Evolutionary conservation across 2,329 filamentous ascomycete genomes (phyloP), one percentile per base, ranked within the genome.

Genomic region (Aureobasidium sp.): DNA sequence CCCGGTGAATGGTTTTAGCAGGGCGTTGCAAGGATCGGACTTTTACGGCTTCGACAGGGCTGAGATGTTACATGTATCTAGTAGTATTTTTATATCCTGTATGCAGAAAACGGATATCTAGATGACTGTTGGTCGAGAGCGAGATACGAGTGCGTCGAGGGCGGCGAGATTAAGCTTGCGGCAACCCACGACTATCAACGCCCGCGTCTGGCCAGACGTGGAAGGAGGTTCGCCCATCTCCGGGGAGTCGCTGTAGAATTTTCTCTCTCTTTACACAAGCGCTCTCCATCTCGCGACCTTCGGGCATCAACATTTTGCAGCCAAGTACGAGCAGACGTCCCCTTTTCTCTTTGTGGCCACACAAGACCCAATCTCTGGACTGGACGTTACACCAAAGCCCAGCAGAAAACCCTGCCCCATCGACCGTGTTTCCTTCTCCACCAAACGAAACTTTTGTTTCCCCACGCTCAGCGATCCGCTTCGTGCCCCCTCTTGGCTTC

Each of bases 381-480:
- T 41, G 37, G 17, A 8, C 37, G 37, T 41, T 41, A 20, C 37
- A 37, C n/a, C 37, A 12, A 24, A 24, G 41, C 12, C 34, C 41
- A 43, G 39, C 39, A 43, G 26, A 5, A 47, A 27, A 26, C 20
- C 43, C 24, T 27, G 43, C 43, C 43, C 20, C 26, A 24, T 17
- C 24, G 5, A 20, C 8, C 26, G 12, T 34, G n/a, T 34, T 15
- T 41, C 36, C 24, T 32, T 57, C 53, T 55, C 51, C 37, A 43
- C 51, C 34, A 24, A 53, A 27, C 50, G 34, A 39, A 36, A 53
- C 32, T 27, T 32, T 36, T 36, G 26, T 46, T 57, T 57, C 53
- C 53, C 53, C 53, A 57, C 53, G 53, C 53, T 27, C 27, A 29
- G 52, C 36, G 15, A 29, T 36, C 52, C 37, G 52, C 52, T n/a